These are phyloP conservation scores for Lactarius hatsudake DNA, from an alignment of 768 basidiomycete species.

Conservation along the genomic window DNA sequence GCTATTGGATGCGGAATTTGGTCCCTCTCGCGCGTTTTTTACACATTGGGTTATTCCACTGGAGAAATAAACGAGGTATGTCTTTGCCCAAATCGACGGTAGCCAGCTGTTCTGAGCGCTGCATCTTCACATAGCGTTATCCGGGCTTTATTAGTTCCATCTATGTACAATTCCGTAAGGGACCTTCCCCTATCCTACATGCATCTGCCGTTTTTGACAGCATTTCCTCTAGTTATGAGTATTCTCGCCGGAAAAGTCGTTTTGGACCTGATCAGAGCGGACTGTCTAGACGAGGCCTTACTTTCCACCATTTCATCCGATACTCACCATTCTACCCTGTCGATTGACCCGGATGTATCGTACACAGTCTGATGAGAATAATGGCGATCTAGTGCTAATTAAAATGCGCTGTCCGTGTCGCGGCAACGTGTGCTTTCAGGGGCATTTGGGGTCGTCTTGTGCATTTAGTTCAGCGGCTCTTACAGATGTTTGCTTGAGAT, in stretches of 20 bases:
- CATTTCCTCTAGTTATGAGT: neutral
- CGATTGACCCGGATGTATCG: neutral
- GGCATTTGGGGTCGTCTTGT: too few species aligned
- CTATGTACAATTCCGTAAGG: neutral
- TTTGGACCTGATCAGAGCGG: constrained; percentile 11
- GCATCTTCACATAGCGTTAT: neutral
- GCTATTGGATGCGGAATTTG: constrained; percentile 44
- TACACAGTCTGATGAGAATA: neutral
- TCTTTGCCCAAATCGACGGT: neutral
- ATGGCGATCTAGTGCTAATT: neutral
- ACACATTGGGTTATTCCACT: constrained; percentile 46
- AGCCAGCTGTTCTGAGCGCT: neutral
- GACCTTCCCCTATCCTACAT: neutral
- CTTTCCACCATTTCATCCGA: neutral
- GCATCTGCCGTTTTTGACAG: neutral
- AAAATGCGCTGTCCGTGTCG: neutral
- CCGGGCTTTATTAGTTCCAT: neutral
- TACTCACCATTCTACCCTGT: neutral
- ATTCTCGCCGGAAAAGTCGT: constrained; percentile 12
- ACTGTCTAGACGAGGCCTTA: constrained; percentile 2
- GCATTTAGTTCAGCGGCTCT: too few species aligned
- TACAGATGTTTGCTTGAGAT: too few species aligned
- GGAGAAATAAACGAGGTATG: constrained; percentile 44
- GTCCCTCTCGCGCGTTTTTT: constrained; percentile 41
- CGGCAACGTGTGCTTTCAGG: neutral